These are phyloP conservation scores for Zygoascus tannicola DNA, from an alignment of 805 yeast species.

Conservation along the genomic window DNA sequence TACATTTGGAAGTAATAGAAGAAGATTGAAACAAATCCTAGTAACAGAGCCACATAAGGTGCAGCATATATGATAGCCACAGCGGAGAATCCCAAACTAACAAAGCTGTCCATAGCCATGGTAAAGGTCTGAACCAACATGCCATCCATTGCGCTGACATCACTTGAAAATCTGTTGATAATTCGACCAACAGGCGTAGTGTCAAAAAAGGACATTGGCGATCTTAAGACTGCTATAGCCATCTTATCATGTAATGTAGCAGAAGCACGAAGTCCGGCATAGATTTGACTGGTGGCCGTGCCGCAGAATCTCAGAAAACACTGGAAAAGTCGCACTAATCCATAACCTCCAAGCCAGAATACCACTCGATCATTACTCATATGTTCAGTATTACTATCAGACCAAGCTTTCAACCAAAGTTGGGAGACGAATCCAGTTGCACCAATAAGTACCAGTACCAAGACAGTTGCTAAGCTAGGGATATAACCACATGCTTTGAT, in stretches of 20 bases:
- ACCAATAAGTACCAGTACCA: constrained; percentile 40
- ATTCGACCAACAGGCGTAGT: constrained; percentile 92
- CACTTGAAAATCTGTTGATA: constrained; percentile 82
- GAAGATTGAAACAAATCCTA: constrained; percentile 56
- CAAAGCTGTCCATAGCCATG: constrained; percentile 29
- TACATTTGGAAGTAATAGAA: constrained; percentile 64
- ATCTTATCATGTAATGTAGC: constrained; percentile 53
- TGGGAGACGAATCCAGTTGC: constrained; percentile 52
- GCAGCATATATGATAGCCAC: constrained; percentile 76
- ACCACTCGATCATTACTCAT: constrained; percentile 59
- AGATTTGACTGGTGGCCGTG: constrained; percentile 50
- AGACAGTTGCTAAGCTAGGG: constrained; percentile 13
- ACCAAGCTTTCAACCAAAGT: constrained; percentile 86
- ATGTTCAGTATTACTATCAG: constrained; percentile 57
- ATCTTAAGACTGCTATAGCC: constrained; percentile 64
- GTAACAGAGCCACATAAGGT: constrained; percentile 70
- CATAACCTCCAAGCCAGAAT: constrained; percentile 59
- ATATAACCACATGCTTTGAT: constrained; percentile 65
- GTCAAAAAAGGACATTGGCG: constrained; percentile 93
- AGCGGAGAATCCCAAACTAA: constrained; percentile 48
- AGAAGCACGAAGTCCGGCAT: constrained; percentile 19
- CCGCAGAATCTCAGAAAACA: constrained; percentile 43
- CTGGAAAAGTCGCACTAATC: constrained; percentile 24
- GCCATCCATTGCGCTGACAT: constrained; percentile 82
- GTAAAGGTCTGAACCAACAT: constrained; percentile 34